Evolutionary conservation across 495 filamentous ascomycete genomes (phyloP), one percentile per base, ranked within the genome.

Genomic region (Parathielavia hyrcaniae): DNA sequence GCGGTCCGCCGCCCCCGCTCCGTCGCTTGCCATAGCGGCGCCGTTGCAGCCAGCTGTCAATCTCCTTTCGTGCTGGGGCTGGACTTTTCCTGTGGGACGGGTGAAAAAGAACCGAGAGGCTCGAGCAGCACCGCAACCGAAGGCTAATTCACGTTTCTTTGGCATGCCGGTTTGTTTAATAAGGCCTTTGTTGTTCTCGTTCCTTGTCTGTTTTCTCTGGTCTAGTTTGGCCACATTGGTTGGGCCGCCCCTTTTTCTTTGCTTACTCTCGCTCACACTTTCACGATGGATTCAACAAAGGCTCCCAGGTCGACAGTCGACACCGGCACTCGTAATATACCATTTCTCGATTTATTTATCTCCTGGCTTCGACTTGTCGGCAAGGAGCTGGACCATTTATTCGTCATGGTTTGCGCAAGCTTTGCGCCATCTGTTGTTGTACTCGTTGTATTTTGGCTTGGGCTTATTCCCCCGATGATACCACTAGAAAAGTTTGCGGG

Each of bases 21-120:
- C 61, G 64, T 64, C 66, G 66, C 35, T 67, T 67, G 61, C 43
- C 66, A 61, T 48, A 32, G 38, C 58, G 62, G 61, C 65, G 55
- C 34, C 14, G 16, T 32, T 39, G 11, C 50, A 53, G 26, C 41
- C 3, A 34, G 34, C 39, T 4, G 9, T 51, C 26, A 30, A 30
- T 3, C 3, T 6, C 26, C 26, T 20, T 14, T 30, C 47, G 19
- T 36, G 5, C 16, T 26, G 39, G 44, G 35, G 53, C 48, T 32
- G 32, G 49, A 58, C 12, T 38, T 55, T 39, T 40, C 41, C 38
- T 1, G 35, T 39, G 17, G 32, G 32, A 32, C 16, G 34, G 22
- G 16, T 52, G 36, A 34, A 20, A 12, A 50, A 40, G 3, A 30
- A 41, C 26, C 26, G 32, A 45, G 39, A 53, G 10, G 23, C 41